Evolutionary conservation across 345 rosid genomes (phyloP), one percentile per base, ranked within the genome.

Genomic region (Tarenaya hassleriana): DNA sequence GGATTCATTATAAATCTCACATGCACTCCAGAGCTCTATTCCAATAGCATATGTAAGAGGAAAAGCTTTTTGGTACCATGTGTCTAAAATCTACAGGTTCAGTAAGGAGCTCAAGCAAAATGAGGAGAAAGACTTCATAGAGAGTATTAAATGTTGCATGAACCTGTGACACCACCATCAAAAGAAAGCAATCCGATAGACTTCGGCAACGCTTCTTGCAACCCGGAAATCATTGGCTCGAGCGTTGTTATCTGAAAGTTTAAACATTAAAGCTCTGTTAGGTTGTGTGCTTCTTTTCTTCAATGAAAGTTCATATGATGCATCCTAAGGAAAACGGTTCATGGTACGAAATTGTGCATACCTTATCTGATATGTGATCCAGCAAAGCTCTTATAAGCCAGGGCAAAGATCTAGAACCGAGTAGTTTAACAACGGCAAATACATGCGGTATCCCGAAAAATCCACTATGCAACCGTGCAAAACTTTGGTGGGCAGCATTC

Each of bases 311-410:
- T n/a, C 14, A 24, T 7, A 15, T 7, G 17, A 46, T 21, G 17
- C 1, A 41, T 15, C 18, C 29, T 38, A 40, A 60, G 49, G 19
- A 52, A 57, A 5, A 49, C 17, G 16, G 46, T 14, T 20, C 20
- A 42, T 48, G 39, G 45, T 55, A 10, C 18, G 16, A 4, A 35
- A 35, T 21, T 41, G 18, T 24, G 49, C 19, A 40, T 48, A 46
- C 98, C 95, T 88, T 92, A 64, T 85, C 88, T 61, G 98, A 83
- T 75, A 92, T 81, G 61, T 88, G 94, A 70, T 88, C 98, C 40
- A 92, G 77, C n/a, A 88, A 76, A 32, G 97, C 95, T 54, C 97
- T 76, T 60, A 92, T 83, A 56, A 92, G 91, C 98, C 98, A 92
- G 41, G 98, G 97, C 74, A 92, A 57, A 29, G 98, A 92, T 71